Conservation (phyloP, 257 asterid species). For the Solanum tarapatanum region DNA sequence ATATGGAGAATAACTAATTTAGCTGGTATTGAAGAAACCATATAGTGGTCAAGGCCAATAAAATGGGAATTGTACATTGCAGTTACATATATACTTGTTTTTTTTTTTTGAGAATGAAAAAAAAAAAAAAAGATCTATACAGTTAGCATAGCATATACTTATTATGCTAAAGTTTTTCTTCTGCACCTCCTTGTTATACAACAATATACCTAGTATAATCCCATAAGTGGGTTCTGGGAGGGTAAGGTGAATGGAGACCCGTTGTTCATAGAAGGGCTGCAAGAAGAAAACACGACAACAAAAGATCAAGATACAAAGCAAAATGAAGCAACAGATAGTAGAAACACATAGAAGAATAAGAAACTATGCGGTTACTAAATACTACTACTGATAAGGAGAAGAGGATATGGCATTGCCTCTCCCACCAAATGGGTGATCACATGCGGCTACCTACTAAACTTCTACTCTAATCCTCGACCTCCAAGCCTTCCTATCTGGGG, state of each 20-base stretch:
- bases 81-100: not conserved
- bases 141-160: not conserved
- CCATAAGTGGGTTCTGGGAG: not conserved
- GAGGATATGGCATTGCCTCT: not conserved
- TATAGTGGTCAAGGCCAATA: not conserved
- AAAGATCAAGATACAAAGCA: not conserved
- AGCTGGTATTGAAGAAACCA: not conserved
- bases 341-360: not conserved
- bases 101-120: too few relatives aligned
- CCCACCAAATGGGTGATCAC: not conserved
- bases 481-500: not conserved
- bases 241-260: not conserved
- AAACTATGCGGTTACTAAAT: not conserved
- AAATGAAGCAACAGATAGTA: not conserved
- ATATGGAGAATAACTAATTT: not conserved
- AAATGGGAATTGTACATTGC: not conserved
- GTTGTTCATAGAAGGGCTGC: not conserved
- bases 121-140: too few relatives aligned
- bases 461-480: not conserved
- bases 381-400: not conserved
- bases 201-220: not conserved
- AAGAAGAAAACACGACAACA: not conserved
- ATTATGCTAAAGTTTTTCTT: not conserved
- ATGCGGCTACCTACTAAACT: not conserved
- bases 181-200: not conserved